Base-by-base conservation (phyloP, 1,284 basidiomycete species). In the Cutaneotrichosporon mucoides region DNA sequence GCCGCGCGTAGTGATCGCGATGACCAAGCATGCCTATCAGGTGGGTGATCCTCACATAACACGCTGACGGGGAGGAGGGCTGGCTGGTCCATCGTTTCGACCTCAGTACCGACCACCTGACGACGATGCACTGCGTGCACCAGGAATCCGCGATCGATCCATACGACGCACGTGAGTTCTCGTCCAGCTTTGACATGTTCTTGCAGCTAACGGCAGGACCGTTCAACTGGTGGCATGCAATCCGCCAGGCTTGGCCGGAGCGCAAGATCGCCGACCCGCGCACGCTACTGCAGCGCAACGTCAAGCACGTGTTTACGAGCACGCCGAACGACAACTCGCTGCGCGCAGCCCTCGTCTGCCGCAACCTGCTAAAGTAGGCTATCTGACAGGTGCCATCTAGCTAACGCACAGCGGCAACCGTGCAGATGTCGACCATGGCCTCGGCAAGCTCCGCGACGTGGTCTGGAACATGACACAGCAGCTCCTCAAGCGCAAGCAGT, bases 241-340 rank as follows among this genome's bases (percentile, higher is more conserved):
- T 94, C 68, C 87, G 90, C 49, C 84, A 88, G 58, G 90, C 91
- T 34, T 94, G 90, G 90, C 90, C 90, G 0, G 85, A 87, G 59
- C 85, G 86, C 2, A 85, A 87, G 51, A 90, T 92, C 68, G 89
- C 89, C 1, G 87, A 85, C 70, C 89, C 89, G 1, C 88, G 90
- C 66, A 85, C 88, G 66, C 42, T 53, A 1, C 84, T 92, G 42
- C 86, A 89, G 33, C 62, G 62, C 47, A 86, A 88, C 57, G 81
- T 92, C 12, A 87, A 90, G 72, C 84, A 89, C 11, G 24, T 55
- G 12, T 86, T 88, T 2, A 81, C 88, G 79, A 89, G 91, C 70
- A 82, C 88, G n/a, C 82, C 84, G 41, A 88, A 90, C 68, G 89
- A 93, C 75, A 92, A 92, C 73, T 90, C 90, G 0, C 85, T 93